phyloP scores from a whole-genome alignment of 495 filamentous ascomycete species.

The Extremus antarcticus region DNA sequence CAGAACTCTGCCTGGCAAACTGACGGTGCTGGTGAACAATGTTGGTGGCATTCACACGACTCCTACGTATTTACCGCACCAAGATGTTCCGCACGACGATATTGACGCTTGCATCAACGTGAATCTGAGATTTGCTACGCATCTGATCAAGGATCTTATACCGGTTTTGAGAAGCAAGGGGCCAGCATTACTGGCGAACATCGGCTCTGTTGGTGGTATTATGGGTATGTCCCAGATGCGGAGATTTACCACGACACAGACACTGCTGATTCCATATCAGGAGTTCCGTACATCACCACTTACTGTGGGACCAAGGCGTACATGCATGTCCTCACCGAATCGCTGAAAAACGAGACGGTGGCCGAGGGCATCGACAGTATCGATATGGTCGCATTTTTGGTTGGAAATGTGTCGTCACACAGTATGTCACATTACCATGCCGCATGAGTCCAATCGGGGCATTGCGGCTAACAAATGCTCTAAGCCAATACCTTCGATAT shows the following conservation, averaged over 20 bases:
- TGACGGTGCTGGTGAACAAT: conserved; percentile 42
- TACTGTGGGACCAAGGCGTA: conserved; percentile 4
- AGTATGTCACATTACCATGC: not conserved
- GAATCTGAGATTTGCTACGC: conserved; percentile 27
- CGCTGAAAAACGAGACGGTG: conserved; percentile 26
- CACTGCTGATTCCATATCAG: too few species aligned
- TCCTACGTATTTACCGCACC: conserved; percentile 18
- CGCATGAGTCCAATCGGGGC: not conserved
- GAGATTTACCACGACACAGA: too few species aligned
- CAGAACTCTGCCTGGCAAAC: conserved; percentile 9
- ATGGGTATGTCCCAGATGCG: too few species aligned
- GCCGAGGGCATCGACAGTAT: conserved; percentile 20
- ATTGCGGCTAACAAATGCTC: not conserved
- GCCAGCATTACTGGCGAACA: conserved; percentile 34
- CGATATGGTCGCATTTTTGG: conserved; percentile 14
- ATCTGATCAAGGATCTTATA: conserved; percentile 35
- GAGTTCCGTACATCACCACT: conserved; percentile 28
- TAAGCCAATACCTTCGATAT: not conserved
- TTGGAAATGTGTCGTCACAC: not conserved
- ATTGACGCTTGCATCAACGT: conserved; percentile 16
- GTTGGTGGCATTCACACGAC: conserved; percentile 30
- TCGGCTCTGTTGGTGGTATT: conserved; percentile 30
- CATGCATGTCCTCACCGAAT: conserved; percentile 27
- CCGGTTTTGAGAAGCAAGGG: conserved; percentile 24
- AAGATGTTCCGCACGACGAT: conserved; percentile 16